Base-by-base conservation (phyloP, 176 grass and related monocot species). In the Oryza rufipogon region DNA sequence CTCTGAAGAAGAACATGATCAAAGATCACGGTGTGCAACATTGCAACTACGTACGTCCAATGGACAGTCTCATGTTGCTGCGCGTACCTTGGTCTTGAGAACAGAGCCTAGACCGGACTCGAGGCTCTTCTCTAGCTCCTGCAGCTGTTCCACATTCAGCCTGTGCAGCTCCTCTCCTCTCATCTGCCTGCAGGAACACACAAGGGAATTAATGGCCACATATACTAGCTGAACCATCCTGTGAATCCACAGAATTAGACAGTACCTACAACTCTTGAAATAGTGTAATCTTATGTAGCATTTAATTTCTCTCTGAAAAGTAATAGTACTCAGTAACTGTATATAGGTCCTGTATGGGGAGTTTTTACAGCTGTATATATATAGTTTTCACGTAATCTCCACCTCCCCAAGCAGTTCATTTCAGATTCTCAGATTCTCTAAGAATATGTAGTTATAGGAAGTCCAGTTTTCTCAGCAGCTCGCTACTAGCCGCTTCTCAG, bases 161-260 rank as follows among this genome's bases (percentile, higher is more conserved):
- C 79, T 83, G 4, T 91, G 87, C 58, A 95, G 91, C 56, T 98
- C 80, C 86, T 95, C 88, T 64, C 93, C 92, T 81, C 93, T 88
- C 92, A 98, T 89, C 77, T 95, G 92, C 66, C 95, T 97, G 83
- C 11, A 89, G 28, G 26, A 38, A 75, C 39, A 17, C 25, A 26
- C 19, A 52, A 38, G 9, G 26, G 14, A 30, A 73, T 46, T 39
- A 9, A 51, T 13, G 3, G 54, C 3, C 2, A 30, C 26, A 66
- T 72, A 30, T 39, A 13, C 30, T 13, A 11, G 3, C 30, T 30
- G 7, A 36, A 23, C 8, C 0, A 28, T 41, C 39, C 39, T 44
- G 5, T 32, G 25, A 54, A 36, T 84, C 47, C 2, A 17, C 13
- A 22, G 16, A 20, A 4, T 39, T 58, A 3, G 19, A 15, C 16